These are phyloP conservation scores for Madurella mycetomatis DNA, from an alignment of 2,329 filamentous ascomycete species.

Conservation along the genomic window DNA sequence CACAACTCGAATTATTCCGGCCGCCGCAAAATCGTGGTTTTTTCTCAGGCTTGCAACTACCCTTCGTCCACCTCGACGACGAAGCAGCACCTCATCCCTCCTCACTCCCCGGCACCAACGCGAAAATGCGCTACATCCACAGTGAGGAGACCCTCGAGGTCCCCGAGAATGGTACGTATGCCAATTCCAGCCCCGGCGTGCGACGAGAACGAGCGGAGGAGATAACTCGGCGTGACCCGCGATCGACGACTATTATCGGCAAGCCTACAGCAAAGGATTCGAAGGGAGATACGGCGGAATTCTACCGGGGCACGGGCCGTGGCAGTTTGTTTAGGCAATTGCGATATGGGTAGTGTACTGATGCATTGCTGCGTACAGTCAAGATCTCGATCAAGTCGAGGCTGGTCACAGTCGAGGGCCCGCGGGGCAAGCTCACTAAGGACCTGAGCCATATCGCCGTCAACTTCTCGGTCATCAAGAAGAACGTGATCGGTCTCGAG, in stretches of 20 bases:
- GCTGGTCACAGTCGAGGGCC: constrained; percentile 93
- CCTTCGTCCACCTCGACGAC: constrained; percentile 29
- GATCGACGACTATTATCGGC: constrained; percentile 11
- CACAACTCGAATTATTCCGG: constrained; percentile 31
- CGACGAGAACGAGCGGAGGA: constrained; percentile 7
- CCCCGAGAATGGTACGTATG: constrained; percentile 87
- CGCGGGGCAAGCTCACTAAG: constrained; percentile 93
- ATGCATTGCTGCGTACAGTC: constrained; percentile 57
- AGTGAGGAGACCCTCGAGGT: constrained; percentile 92
- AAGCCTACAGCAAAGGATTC: not conserved
- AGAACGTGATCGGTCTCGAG: constrained; percentile 89
- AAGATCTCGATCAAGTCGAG: constrained; percentile 97
- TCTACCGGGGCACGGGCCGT: not conserved
- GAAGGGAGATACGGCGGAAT: not conserved
- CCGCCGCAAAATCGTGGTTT: constrained; percentile 28
- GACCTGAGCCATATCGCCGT: constrained; percentile 94
- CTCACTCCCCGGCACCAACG: constrained; percentile 44
- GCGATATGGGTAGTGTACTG: constrained; percentile 23
- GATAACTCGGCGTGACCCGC: constrained; percentile 10
- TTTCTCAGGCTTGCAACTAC: constrained; percentile 25
- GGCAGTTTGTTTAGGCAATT: constrained; percentile 5
- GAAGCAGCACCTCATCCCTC: constrained; percentile 27
- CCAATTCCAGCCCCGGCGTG: constrained; percentile 19
- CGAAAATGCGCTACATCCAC: constrained; percentile 99
- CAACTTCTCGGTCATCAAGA: constrained; percentile 85